These are phyloP conservation scores for Pseudogymnoascus sp. DNA, from an alignment of 2,329 filamentous ascomycete genomes.

Conservation along the genomic window DNA sequence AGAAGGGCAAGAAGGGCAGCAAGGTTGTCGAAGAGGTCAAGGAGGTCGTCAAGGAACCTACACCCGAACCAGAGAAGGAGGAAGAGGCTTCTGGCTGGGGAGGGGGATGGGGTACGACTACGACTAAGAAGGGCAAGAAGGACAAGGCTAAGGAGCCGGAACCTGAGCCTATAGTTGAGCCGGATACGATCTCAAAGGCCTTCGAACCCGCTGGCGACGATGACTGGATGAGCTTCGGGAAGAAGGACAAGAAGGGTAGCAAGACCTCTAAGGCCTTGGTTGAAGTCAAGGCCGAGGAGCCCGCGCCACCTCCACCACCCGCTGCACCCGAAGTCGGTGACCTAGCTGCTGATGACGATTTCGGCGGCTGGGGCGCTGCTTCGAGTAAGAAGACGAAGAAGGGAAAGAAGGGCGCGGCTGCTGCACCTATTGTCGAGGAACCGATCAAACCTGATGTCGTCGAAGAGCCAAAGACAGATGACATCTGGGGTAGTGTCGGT, in stretches of 20 bases:
- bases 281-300: constrained; percentile 23
- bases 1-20: constrained; percentile 37
- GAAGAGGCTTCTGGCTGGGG: constrained; percentile 17
- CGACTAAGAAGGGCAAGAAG: constrained; percentile 30
- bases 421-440: constrained; percentile 19
- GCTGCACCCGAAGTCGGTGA: constrained; percentile 27
- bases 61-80: constrained; percentile 22
- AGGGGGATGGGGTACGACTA: constrained; percentile 17
- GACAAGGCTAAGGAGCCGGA: constrained; percentile 32
- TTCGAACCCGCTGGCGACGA: constrained; percentile 21
- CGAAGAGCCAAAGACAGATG: constrained; percentile 40
- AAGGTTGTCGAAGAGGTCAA: constrained; percentile 22
- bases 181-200: constrained; percentile 18
- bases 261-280: constrained; percentile 31
- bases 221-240: constrained; percentile 39
- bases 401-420: constrained; percentile 17
- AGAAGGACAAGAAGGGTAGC: constrained; percentile 32
- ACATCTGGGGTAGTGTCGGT: constrained; percentile 22
- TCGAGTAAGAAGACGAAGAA: constrained; percentile 20
- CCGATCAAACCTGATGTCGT: constrained; percentile 37
- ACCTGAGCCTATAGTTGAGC: constrained; percentile 15
- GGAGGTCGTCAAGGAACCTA: constrained; percentile 21
- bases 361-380: constrained; percentile 22
- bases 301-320: constrained; percentile 29
- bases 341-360: constrained; percentile 24